phyloP scores from a whole-genome alignment of 2,329 filamentous ascomycete genomes.

The Leptographium lundbergii region DNA sequence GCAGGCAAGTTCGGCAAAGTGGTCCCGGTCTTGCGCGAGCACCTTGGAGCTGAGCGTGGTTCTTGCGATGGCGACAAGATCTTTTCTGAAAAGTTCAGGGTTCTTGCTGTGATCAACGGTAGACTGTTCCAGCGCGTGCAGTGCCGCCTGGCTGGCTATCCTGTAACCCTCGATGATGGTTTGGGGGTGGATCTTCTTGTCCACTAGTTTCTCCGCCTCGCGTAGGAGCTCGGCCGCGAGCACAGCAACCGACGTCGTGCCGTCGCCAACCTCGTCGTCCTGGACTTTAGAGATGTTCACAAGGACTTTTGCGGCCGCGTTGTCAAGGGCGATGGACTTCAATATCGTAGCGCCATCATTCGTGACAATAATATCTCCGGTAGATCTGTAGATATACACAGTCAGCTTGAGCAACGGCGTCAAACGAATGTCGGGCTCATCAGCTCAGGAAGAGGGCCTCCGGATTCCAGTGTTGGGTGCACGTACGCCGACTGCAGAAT shows the following conservation, averaged over 20 bases:
- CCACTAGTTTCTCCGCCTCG: slow-evolving; percentile 92
- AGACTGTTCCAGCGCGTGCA: slow-evolving; percentile 69
- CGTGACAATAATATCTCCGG: slow-evolving; percentile 93
- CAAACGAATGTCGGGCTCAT: not conserved
- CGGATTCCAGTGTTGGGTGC: not conserved
- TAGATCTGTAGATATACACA: slow-evolving; percentile 48
- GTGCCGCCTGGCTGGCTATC: slow-evolving; percentile 84
- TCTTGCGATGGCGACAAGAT: slow-evolving; percentile 79
- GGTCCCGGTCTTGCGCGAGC: slow-evolving; percentile 80
- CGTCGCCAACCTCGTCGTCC: slow-evolving; percentile 96
- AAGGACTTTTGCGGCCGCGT: slow-evolving; percentile 93
- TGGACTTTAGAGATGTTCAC: slow-evolving; percentile 99
- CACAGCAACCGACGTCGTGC: slow-evolving; percentile 95
- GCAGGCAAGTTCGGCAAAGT: slow-evolving; percentile 80
- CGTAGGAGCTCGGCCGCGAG: slow-evolving; percentile 88
- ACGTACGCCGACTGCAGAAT: slow-evolving; percentile 88
- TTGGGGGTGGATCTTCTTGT: slow-evolving; percentile 98
- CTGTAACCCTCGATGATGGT: slow-evolving; percentile 98
- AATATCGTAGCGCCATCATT: slow-evolving; percentile 98
- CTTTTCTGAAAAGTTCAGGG: slow-evolving; percentile 72
- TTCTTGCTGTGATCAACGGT: slow-evolving; percentile 86
- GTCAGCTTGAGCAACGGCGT: not conserved
- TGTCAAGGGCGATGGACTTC: slow-evolving; percentile 96
- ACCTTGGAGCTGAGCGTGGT: slow-evolving; percentile 98
- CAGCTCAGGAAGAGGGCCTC: no score